phyloP scores from a whole-genome alignment of 768 basidiomycete genomes.

The Tubosaeta brunneosetosa region DNA sequence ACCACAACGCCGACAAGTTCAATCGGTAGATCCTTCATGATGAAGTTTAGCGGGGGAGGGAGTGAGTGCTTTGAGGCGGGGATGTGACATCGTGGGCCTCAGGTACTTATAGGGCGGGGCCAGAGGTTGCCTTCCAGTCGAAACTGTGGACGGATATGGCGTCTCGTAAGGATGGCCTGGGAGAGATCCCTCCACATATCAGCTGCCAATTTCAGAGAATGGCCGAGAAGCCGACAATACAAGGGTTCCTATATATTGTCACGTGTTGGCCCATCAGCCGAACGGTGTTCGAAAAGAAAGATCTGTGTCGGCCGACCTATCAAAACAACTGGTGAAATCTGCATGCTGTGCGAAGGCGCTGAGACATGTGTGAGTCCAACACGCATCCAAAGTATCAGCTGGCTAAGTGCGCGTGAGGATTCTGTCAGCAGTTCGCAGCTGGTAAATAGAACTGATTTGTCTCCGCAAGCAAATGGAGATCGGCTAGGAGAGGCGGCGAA shows the following conservation, averaged over 20 bases:
- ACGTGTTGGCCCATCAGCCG: not conserved
- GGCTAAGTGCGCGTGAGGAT: too few relatives aligned
- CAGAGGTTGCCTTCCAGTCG: not conserved
- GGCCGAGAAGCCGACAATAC: not conserved
- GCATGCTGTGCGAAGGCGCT: not conserved
- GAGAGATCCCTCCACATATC: not conserved
- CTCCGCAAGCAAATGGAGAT: too few relatives aligned
- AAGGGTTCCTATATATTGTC: not conserved
- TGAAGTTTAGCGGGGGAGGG: not conserved
- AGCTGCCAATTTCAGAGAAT: not conserved
- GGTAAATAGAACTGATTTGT: too few relatives aligned
- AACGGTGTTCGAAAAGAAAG: not conserved
- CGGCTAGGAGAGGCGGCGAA: too few relatives aligned
- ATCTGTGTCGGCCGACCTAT: not conserved
- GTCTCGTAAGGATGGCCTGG: not conserved
- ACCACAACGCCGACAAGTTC: conserved; percentile 26
- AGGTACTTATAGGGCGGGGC: not conserved
- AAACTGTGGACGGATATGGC: not conserved
- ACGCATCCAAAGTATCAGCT: too few relatives aligned
- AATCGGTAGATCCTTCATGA: conserved; percentile 25
- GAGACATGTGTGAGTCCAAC: too few relatives aligned
- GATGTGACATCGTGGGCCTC: too few relatives aligned
- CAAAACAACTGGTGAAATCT: not conserved
- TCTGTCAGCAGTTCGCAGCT: too few relatives aligned
- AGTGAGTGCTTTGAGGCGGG: not conserved